Base-by-base conservation (phyloP, 2,329 filamentous ascomycete species). In the Dothistroma pini region DNA sequence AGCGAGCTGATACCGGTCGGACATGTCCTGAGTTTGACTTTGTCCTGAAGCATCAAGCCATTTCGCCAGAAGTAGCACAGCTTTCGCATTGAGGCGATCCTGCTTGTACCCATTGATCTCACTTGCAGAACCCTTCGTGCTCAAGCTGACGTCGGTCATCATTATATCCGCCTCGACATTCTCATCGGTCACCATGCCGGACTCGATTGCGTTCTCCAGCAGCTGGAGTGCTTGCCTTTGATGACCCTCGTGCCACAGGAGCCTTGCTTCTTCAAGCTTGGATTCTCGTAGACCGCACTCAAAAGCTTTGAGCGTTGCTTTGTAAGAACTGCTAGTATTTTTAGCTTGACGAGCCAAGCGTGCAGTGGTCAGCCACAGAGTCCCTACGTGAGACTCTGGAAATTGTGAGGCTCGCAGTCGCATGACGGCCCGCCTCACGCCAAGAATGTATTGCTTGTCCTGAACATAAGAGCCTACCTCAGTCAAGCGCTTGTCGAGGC, bases 21-120 rank as follows among this genome's bases (percentile, higher is more conserved):
- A 86, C 65, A 97, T 83, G 4, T 90, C 86, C 50, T 86, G 84
- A 4, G 91, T 90, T 70, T 96, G 90, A 1, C 92, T 96, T 74
- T 97, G 93, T 5, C 95, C 95, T n/a, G 93, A 90, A 59, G 84
- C 88, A 72, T 97, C 96, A 31, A 97, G 87, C 96, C 96, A 99
- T 74, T 97, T 97, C 12, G 95, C 95, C 29, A 97, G 84, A 38
- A 97, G 81, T 9, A 99, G 81, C 71, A 96, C 88, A 25, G 95
- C 93, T 74, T 91, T 83, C 7, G 87, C 88, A n/a, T 84, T 86
- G 50, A 91, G 77, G 41, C 88, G 78, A 64, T 86, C 86, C 64
- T 84, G 80, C 61, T 79, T 74, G 63, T 61, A 60, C 41, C 67
- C 73, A 52, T 78, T 75, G 22, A 66, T 65, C 47, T 66, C 63